Percentiles rank a stretch among this genome's conserved stretches.
Evolutionary conservation across 768 basidiomycete species (phyloP).

Genomic region (Lactarius psammicola): DNA sequence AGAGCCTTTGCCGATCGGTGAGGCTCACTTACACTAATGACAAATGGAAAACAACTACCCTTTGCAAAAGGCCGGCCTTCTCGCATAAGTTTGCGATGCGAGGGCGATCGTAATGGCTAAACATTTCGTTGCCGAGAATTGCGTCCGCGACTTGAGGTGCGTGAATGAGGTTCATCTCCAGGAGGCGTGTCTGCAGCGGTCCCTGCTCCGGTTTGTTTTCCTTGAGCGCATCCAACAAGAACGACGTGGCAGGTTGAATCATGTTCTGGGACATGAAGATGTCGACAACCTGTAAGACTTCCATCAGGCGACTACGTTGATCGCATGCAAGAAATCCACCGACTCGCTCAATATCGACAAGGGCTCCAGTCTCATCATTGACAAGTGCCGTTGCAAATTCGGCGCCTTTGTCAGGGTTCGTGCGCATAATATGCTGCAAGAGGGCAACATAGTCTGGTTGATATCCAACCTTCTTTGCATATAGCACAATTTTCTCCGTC

Average conservation of each 20-base stretch:
- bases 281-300: conserved; percentile 74
- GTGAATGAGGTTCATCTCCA: conserved; percentile 97
- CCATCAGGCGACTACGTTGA: background rate
- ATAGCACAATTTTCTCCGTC: conserved; percentile 96
- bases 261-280: conserved; percentile 99
- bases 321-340: conserved; percentile 30
- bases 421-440: conserved; percentile 93
- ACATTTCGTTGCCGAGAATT: conserved; percentile 98
- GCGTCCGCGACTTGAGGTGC: conserved; percentile 99
- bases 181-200: conserved; percentile 89
- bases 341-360: conserved; percentile 92
- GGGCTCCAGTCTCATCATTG: conserved; percentile 88
- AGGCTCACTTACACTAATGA: background rate
- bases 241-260: conserved; percentile 98
- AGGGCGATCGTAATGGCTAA: conserved; percentile 92
- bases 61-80: conserved; percentile 93
- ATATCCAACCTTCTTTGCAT: conserved; percentile 96
- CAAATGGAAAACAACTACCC: conserved; percentile 53
- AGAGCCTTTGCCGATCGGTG: conserved; percentile 63
- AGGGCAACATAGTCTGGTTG: conserved; percentile 89
- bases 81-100: conserved; percentile 98
- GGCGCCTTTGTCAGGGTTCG: conserved; percentile 95
- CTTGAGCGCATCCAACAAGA: conserved; percentile 95
- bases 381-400: conserved; percentile 95
- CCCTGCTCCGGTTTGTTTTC: conserved; percentile 98